Conservation (phyloP, 345 rosid genomes). For the Boechera divaricarpa region DNA sequence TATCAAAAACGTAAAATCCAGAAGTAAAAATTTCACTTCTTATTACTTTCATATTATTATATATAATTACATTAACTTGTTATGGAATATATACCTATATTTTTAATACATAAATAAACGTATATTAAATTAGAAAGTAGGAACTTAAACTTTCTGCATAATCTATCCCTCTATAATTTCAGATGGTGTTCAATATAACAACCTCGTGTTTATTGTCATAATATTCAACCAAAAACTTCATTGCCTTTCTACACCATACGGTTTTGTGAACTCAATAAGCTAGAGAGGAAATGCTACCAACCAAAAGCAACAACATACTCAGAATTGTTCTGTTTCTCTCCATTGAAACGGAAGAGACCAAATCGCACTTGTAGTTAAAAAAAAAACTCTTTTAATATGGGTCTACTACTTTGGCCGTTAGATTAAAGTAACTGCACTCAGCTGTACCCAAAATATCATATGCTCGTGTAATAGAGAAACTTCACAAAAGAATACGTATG, state of each 20-base stretch:
- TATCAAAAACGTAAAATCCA: conserved; percentile 27
- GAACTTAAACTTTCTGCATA: neutral
- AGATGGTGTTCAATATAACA: neutral
- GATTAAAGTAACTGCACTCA: conserved; percentile 31
- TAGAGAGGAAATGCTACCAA: neutral
- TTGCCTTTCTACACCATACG: neutral
- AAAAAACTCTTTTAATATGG: neutral
- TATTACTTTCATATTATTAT: neutral
- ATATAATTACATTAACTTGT: neutral
- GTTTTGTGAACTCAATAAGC: conserved; percentile 12
- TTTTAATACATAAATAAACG: neutral
- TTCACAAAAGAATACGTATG: conserved; percentile 36
- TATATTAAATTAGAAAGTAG: neutral
- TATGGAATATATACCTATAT: neutral
- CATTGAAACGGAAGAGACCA: neutral
- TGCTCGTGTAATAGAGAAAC: conserved; percentile 26
- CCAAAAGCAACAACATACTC: neutral
- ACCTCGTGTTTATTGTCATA: neutral
- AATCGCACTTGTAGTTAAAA: conserved; percentile 20
- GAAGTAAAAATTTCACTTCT: neutral
- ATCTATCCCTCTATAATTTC: neutral
- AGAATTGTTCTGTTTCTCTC: neutral
- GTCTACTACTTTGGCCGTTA: conserved; percentile 20
- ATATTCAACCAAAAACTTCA: neutral
- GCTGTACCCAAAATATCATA: conserved; percentile 21